phyloP scores from a whole-genome alignment of 2,329 filamentous ascomycete genomes.

The Pseudonectria foliicola region DNA sequence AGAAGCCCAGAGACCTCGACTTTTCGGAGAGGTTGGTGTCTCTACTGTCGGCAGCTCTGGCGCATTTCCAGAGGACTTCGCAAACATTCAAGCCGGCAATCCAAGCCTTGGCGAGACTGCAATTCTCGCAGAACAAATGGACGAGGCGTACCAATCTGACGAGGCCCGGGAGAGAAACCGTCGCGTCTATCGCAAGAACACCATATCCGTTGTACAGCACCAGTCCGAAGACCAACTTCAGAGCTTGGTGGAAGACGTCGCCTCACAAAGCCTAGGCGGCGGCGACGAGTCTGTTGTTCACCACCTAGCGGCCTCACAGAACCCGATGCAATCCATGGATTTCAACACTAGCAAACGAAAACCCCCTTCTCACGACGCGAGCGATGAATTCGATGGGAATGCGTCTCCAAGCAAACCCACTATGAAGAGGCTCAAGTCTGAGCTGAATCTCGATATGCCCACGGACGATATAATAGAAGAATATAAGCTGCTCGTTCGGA shows the following conservation, averaged over 20 bases:
- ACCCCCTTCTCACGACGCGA: conserved; percentile 39
- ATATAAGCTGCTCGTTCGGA: conserved; percentile 37
- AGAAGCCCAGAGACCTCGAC: conserved; percentile 29
- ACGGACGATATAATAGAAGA: conserved; percentile 34
- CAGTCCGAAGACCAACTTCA: conserved; percentile 44
- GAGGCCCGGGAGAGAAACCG: conserved; percentile 23
- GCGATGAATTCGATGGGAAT: conserved; percentile 42
- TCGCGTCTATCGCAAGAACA: conserved; percentile 16
- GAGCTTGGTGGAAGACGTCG: conserved; percentile 44
- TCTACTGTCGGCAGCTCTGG: conserved; percentile 50
- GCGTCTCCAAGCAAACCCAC: conserved; percentile 35
- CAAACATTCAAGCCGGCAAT: conserved; percentile 41
- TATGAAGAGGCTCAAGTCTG: conserved; percentile 51
- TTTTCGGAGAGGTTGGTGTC: conserved; percentile 50
- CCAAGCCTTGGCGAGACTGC: conserved; percentile 34
- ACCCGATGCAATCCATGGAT: conserved; percentile 23
- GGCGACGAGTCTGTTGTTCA: conserved; percentile 31
- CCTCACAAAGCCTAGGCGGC: conserved; percentile 50
- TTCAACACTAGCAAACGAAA: conserved; percentile 51
- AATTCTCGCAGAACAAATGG: conserved; percentile 37
- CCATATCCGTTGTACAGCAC: conserved; percentile 33
- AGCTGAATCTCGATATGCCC: conserved; percentile 31
- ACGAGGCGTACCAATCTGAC: conserved; percentile 38
- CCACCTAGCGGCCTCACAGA: conserved; percentile 13
- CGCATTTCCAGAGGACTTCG: conserved; percentile 38